Conservation (phyloP, 2,329 filamentous ascomycete genomes). For the Karstenula rhodostoma region DNA sequence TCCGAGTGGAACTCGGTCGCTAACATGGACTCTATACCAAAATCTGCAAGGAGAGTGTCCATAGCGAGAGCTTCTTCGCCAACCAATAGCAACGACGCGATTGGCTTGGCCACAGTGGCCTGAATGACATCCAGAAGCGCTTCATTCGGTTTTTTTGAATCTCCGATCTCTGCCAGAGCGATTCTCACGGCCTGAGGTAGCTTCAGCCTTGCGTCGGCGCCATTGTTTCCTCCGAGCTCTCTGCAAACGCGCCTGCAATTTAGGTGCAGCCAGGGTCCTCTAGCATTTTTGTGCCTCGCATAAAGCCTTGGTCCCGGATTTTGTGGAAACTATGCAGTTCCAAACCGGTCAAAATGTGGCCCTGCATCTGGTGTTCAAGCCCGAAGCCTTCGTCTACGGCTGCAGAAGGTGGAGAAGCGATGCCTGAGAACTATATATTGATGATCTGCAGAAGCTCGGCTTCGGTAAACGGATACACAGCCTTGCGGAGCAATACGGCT, state of each 20-base stretch:
- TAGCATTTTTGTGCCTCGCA: too few relatives aligned
- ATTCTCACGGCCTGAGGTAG: too few relatives aligned
- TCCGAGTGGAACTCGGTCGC: neutral
- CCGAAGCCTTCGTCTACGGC: neutral
- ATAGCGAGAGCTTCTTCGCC: neutral
- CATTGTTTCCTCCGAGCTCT: too few relatives aligned
- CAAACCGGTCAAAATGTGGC: neutral
- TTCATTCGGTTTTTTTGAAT: neutral
- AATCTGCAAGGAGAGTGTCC: neutral
- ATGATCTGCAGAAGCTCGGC: neutral
- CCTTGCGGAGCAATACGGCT: neutral
- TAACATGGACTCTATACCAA: neutral
- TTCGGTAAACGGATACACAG: neutral
- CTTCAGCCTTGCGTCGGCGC: too few relatives aligned
- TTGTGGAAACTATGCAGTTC: neutral
- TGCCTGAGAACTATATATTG: neutral
- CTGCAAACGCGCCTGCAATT: too few relatives aligned
- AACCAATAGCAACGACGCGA: neutral
- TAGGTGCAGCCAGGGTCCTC: too few relatives aligned
- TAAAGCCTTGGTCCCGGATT: too few relatives aligned
- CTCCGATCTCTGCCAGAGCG: too few relatives aligned
- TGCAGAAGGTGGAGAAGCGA: neutral
- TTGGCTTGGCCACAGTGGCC: neutral
- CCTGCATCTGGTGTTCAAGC: neutral
- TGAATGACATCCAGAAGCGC: neutral